Percentiles rank a stretch among this genome's conserved stretches.
Evolutionary conservation across 2,329 filamentous ascomycete genomes (phyloP).

Genomic region (Leptographium procerum): DNA sequence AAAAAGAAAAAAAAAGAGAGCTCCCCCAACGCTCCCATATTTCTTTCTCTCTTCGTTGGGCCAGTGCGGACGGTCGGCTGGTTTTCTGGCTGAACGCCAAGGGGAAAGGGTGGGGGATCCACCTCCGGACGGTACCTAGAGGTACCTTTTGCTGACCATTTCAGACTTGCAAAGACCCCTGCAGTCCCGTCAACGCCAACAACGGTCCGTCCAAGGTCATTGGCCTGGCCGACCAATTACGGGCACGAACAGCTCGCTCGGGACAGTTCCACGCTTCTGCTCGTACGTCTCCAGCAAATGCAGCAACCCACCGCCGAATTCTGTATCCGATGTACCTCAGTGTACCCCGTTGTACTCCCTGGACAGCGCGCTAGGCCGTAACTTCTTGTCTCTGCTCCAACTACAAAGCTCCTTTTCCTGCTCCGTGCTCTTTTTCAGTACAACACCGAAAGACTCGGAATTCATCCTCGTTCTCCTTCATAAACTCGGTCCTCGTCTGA

Average conservation of each 20-base stretch:
- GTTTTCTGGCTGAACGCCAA: background rate
- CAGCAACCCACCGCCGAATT: background rate
- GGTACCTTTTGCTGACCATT: background rate
- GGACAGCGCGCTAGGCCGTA: background rate
- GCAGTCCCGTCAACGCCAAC: background rate
- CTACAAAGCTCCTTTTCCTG: background rate
- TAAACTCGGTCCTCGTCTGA: background rate
- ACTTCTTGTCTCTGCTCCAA: background rate
- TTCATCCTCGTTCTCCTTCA: background rate
- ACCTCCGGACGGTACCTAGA: background rate
- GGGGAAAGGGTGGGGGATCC: background rate
- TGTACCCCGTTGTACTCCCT: background rate
- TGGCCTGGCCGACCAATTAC: background rate
- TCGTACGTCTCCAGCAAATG: background rate
- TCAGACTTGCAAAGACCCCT: too few species aligned
- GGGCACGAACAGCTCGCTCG: too few species aligned
- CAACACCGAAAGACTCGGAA: background rate
- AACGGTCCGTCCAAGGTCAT: background rate
- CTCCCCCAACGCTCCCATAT: background rate
- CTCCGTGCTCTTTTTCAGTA: background rate
- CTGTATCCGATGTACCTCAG: background rate
- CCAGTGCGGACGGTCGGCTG: background rate
- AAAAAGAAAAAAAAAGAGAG: background rate
- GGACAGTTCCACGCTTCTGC: too few species aligned
- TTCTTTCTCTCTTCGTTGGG: background rate